Conservation (phyloP, 2,329 filamentous ascomycete species). For the Lasiodiplodia hormozganensis region DNA sequence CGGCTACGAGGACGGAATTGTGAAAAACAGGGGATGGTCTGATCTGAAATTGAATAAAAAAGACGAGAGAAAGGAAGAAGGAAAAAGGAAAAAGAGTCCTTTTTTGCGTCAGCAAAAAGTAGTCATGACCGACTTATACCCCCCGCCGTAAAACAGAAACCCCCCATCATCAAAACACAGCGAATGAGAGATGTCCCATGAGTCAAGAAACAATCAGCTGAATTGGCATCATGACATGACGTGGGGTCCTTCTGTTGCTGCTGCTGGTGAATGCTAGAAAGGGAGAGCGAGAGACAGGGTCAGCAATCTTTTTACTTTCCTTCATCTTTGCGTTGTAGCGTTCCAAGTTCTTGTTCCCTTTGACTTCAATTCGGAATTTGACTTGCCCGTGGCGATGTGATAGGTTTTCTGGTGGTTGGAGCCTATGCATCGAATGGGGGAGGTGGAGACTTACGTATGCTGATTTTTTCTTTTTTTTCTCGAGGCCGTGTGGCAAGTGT, state of each 20-base stretch:
- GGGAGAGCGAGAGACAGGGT: background rate
- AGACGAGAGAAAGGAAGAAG: background rate
- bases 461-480: too few relatives aligned
- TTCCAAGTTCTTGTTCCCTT: background rate
- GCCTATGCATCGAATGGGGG: background rate
- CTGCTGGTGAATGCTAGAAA: background rate
- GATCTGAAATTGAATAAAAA: background rate
- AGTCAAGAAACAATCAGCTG: background rate
- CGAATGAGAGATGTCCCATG: background rate
- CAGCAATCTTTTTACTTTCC: background rate
- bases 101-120: background rate
- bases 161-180: background rate
- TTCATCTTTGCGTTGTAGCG: background rate
- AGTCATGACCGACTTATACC: background rate
- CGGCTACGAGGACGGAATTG: constrained; percentile 42
- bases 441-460: background rate
- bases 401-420: background rate
- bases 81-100: background rate
- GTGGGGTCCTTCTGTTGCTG: background rate
- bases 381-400: background rate
- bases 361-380: background rate
- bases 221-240: background rate
- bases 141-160: background rate
- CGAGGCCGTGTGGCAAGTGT: too few relatives aligned
- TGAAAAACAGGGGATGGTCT: background rate